These are phyloP conservation scores for Breviolum minutum DNA, from an alignment of 73 alveolate species.

Conservation along the genomic window DNA sequence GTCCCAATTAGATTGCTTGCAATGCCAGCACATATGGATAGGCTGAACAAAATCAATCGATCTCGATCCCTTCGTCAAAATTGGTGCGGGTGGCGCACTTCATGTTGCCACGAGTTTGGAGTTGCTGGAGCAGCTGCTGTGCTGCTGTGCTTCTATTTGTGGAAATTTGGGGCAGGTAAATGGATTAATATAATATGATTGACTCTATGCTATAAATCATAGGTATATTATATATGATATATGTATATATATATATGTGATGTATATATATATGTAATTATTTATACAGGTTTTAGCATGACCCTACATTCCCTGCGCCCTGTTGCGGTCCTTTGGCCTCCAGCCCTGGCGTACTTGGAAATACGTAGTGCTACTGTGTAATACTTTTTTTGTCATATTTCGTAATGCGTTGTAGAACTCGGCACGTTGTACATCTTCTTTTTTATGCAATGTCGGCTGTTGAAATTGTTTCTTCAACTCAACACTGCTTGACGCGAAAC, in stretches of 20 bases:
- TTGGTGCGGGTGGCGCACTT: background rate
- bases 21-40: background rate
- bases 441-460: too few species aligned
- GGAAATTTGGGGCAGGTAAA: background rate
- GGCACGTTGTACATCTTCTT: too few species aligned
- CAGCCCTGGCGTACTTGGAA: too few species aligned
- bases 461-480: too few species aligned
- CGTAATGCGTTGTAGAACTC: too few species aligned
- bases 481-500: too few species aligned
- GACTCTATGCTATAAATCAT: background rate
- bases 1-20: conserved; percentile 9
- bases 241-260: background rate
- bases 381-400: too few species aligned
- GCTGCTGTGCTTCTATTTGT: background rate
- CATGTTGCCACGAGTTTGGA: background rate
- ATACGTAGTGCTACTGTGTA: too few species aligned
- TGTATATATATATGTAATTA: background rate
- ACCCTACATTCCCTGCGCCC: too few species aligned
- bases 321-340: too few species aligned
- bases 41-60: background rate
- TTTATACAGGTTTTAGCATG: background rate
- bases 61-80: background rate
- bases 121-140: background rate
- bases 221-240: background rate
- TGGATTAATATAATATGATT: background rate